Conservation (phyloP, 768 basidiomycete species). For the Lentinula raphanica region DNA sequence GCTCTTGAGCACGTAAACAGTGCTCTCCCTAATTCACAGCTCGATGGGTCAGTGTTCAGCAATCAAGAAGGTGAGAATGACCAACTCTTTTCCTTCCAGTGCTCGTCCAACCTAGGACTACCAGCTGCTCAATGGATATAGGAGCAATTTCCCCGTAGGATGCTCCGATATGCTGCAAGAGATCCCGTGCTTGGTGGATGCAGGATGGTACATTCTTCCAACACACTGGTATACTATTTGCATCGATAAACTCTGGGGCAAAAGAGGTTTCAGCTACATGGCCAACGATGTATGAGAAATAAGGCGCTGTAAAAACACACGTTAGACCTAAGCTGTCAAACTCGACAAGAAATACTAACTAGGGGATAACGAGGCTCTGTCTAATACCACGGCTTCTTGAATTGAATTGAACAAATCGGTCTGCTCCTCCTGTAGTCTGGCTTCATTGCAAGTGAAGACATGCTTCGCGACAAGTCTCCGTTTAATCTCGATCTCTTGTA, state of each 20-base stretch:
- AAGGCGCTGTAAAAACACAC: neutral
- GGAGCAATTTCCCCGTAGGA: conserved; percentile 19
- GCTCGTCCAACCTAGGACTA: conserved; percentile 1
- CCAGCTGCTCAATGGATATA: neutral
- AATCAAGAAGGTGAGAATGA: neutral
- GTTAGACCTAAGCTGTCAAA: neutral
- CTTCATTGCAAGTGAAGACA: conserved; percentile 27
- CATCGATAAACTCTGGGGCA: neutral
- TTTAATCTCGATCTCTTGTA: conserved; percentile 8
- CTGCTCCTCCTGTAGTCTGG: conserved; percentile 23
- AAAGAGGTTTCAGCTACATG: neutral
- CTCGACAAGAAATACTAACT: neutral
- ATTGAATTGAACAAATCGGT: conserved; percentile 20
- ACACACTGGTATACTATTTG: neutral
- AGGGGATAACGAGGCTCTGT: neutral
- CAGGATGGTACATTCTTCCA: conserved; percentile 11
- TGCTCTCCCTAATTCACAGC: neutral
- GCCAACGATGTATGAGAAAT: neutral
- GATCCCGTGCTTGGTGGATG: conserved; percentile 12
- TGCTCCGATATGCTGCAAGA: conserved; percentile 20
- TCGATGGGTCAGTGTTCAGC: neutral
- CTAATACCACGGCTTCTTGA: conserved; percentile 14
- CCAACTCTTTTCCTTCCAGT: neutral
- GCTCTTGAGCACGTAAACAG: neutral
- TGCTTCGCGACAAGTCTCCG: conserved; percentile 17